Conservation (phyloP, 108 stramenopile species). For the Nitzschia sp. region DNA sequence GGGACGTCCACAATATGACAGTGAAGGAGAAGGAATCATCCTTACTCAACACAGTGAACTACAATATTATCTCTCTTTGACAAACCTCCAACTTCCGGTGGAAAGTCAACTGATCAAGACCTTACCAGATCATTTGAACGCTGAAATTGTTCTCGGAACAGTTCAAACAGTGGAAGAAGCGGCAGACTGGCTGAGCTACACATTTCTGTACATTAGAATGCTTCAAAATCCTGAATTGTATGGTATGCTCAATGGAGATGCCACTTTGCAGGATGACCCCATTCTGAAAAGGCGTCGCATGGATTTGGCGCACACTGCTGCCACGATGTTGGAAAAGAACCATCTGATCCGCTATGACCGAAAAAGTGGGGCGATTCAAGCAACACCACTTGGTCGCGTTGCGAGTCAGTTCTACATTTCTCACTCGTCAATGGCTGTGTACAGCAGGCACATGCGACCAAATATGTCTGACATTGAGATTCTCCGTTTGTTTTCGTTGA, state of each 20-base stretch:
- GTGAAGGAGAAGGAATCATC: constrained; percentile 98
- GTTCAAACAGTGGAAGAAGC: constrained; percentile 91
- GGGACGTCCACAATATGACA: constrained; percentile 98
- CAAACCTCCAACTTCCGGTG: constrained; percentile 98
- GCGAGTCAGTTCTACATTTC: constrained; percentile 98
- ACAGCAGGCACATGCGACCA: constrained; percentile 92
- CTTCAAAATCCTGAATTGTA: constrained; percentile 92
- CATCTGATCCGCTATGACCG: constrained; percentile 94
- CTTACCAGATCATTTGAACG: constrained; percentile 96
- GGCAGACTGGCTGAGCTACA: constrained; percentile 97
- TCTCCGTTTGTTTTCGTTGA: constrained; percentile 93
- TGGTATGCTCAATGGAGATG: constrained; percentile 67
- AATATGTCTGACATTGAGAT: constrained; percentile 98
- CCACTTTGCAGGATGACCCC: constrained; percentile 80
- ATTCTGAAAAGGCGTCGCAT: constrained; percentile 83
- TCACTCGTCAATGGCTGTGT: constrained; percentile 94
- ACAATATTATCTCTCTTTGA: constrained; percentile 97
- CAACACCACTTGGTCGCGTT: constrained; percentile 94
- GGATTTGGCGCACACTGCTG: constrained; percentile 94
- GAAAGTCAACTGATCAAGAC: constrained; percentile 95
- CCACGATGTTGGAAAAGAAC: constrained; percentile 85
- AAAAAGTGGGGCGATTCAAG: constrained; percentile 84
- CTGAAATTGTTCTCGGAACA: constrained; percentile 94
- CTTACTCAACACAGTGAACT: constrained; percentile 97
- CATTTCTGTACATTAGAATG: constrained; percentile 98